These are phyloP conservation scores for Helichrysum umbraculigerum DNA, from an alignment of 129 eudicot species.

Conservation along the genomic window DNA sequence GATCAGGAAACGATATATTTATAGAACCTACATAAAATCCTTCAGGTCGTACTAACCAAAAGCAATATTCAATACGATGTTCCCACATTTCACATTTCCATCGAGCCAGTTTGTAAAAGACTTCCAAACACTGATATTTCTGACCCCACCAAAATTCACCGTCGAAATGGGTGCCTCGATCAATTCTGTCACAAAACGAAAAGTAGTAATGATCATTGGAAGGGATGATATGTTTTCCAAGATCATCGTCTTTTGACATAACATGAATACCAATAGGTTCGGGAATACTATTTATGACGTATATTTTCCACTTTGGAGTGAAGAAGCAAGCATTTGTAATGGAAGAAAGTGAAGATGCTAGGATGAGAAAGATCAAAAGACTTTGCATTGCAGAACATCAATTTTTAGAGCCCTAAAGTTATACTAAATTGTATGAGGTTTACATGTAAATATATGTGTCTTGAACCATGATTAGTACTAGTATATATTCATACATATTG, in stretches of 20 bases:
- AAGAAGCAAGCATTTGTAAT: constrained; percentile 31
- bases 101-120: constrained; percentile 26
- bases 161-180: constrained; percentile 26
- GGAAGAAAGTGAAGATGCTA: constrained; percentile 17
- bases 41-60: constrained; percentile 32
- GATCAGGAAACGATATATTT: constrained; percentile 15
- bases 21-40: constrained; percentile 30
- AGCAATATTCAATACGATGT: constrained; percentile 28
- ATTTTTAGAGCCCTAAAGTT: not conserved
- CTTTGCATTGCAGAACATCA: constrained; percentile 21
- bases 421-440: not conserved
- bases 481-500: constrained; percentile 11
- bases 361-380: constrained; percentile 18
- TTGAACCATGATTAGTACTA: not conserved
- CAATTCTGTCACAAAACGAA: constrained; percentile 26
- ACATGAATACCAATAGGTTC: constrained; percentile 15
- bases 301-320: constrained; percentile 30
- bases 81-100: constrained; percentile 21
- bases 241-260: constrained; percentile 35
- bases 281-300: constrained; percentile 20
- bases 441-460: not conserved
- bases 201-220: constrained; percentile 7
- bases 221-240: constrained; percentile 25
- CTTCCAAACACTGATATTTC: constrained; percentile 26
- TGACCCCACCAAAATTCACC: constrained; percentile 36